Conservation (phyloP, 2,329 filamentous ascomycete species). For the Ampelomyces quisqualis region DNA sequence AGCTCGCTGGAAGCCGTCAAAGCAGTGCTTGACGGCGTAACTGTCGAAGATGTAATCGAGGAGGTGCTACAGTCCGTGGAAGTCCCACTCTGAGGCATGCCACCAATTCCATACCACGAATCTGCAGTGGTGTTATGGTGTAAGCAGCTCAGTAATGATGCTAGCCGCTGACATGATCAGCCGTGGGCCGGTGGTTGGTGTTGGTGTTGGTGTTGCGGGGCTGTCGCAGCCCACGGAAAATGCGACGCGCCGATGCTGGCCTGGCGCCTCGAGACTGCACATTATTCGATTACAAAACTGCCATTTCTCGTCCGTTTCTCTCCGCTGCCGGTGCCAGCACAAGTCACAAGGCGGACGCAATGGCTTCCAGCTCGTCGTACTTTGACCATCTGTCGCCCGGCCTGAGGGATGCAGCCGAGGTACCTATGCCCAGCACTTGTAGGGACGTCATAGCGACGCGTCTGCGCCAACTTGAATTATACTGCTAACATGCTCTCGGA, state of each 20-base stretch:
- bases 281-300: constrained; percentile 1
- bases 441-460: constrained; percentile 24
- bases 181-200: constrained; percentile 18
- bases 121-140: not conserved
- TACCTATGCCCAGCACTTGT: constrained; percentile 16
- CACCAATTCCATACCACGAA: too few species aligned
- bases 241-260: constrained; percentile 10
- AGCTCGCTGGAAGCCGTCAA: constrained; percentile 72
- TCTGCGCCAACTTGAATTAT: constrained; percentile 10
- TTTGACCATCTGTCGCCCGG: constrained; percentile 20
- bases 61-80: constrained; percentile 60
- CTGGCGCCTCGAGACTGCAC: constrained; percentile 8
- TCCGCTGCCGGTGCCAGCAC: constrained; percentile 2
- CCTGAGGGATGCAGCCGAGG: constrained; percentile 26
- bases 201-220: constrained; percentile 28
- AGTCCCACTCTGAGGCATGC: constrained; percentile 55
- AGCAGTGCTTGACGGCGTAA: constrained; percentile 62
- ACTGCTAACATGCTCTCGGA: constrained; percentile 42
- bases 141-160: constrained; percentile 30
- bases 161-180: constrained; percentile 27
- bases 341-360: constrained; percentile 6
- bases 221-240: constrained; percentile 16
- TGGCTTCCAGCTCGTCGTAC: constrained; percentile 27
- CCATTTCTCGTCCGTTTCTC: not conserved
- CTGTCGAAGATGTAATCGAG: constrained; percentile 58